phyloP scores from a whole-genome alignment of 441 rosid species.

The Gossypium schwendimanii region DNA sequence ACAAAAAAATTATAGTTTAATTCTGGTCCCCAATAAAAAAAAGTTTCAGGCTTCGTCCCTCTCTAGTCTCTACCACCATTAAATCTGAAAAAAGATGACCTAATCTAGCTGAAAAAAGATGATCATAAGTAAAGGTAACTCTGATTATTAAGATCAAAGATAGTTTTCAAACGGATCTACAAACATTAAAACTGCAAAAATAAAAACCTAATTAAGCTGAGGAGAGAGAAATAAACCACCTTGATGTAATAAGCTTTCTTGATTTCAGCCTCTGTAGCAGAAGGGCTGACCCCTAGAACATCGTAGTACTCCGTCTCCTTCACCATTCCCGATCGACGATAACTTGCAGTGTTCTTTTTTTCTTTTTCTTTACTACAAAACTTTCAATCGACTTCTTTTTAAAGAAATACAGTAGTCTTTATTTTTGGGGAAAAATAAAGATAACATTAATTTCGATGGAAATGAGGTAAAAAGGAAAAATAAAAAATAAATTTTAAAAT shows the following conservation, averaged over 20 bases:
- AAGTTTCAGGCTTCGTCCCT: no score
- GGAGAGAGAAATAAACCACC: conserved; percentile 30
- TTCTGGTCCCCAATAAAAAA: no score
- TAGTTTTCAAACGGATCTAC: not conserved
- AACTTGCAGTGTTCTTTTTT: not conserved
- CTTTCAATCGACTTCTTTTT: not conserved
- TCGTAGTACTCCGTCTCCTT: conserved; percentile 94
- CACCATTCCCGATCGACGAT: conserved; percentile 37
- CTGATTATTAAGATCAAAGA: not conserved
- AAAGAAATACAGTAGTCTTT: no score
- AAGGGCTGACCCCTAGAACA: conserved; percentile 85
- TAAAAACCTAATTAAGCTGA: not conserved
- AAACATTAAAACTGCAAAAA: not conserved
- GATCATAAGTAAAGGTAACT: not conserved
- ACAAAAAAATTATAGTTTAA: no score
- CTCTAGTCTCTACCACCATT: not conserved
- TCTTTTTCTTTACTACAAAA: not conserved
- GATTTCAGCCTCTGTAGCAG: conserved; percentile 88
- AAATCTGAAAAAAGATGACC: not conserved
- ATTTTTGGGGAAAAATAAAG: not conserved
- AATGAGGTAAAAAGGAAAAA: not conserved
- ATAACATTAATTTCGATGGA: not conserved
- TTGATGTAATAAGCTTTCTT: conserved; percentile 94
- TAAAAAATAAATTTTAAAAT: not conserved
- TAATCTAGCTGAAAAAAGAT: not conserved